Conservation (phyloP, 2,329 filamentous ascomycete genomes). For the Apiospora rasikravindrae region DNA sequence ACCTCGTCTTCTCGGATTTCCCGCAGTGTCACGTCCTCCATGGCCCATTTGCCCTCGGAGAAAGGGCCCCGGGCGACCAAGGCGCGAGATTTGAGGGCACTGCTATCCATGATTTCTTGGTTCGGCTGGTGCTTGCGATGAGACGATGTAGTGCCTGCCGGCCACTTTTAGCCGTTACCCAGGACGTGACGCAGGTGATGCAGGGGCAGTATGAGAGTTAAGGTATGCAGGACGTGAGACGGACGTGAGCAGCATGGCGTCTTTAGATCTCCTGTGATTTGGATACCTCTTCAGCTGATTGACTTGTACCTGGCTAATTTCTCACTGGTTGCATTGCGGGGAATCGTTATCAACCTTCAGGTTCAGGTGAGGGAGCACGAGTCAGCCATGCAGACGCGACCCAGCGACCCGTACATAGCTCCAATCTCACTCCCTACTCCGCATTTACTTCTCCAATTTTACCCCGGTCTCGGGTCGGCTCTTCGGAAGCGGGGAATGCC, state of each 20-base stretch:
- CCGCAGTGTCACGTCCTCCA: constrained; percentile 38
- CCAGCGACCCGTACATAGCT: not conserved
- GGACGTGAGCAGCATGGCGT: too few species aligned
- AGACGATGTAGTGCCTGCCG: too few species aligned
- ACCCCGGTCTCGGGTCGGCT: constrained; percentile 1
- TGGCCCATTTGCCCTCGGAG: constrained; percentile 39
- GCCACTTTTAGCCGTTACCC: too few species aligned
- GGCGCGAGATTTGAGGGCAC: constrained; percentile 34
- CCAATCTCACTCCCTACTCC: not conserved
- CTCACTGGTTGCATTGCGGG: not conserved
- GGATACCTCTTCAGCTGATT: too few species aligned
- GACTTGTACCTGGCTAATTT: too few species aligned
- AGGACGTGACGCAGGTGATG: too few species aligned
- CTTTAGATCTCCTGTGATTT: not conserved
- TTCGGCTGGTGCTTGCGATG: not conserved
- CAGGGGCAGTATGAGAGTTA: too few species aligned
- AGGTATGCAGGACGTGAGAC: too few species aligned
- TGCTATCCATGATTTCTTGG: constrained; percentile 1
- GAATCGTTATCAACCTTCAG: not conserved
- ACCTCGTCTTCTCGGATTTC: constrained; percentile 49
- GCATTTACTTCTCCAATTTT: not conserved
- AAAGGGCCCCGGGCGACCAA: constrained; percentile 39
- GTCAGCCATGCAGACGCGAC: not conserved
- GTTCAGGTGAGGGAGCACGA: not conserved
- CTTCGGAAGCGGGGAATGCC: not conserved